These are phyloP conservation scores for Leishmania aethiopica DNA, from an alignment of 208 protist genomes.

Conservation along the genomic window DNA sequence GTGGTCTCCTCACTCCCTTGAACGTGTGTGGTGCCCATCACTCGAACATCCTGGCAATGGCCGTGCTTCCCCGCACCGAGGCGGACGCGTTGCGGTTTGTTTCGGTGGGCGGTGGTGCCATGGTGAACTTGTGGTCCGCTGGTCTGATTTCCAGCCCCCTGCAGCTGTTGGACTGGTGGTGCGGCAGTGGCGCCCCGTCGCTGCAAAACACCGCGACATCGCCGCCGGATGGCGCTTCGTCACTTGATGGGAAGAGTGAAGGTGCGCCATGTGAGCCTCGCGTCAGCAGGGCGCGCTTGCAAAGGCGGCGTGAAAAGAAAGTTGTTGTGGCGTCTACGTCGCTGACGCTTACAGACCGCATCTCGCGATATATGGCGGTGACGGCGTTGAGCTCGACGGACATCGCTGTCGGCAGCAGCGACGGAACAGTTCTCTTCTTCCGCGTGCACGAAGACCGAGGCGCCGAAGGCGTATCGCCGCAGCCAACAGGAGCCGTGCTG, in stretches of 20 bases:
- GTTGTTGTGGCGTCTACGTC: constrained; percentile 1
- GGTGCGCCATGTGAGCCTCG: background rate
- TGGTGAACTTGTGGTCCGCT: constrained; percentile 28
- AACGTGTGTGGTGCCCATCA: constrained; percentile 65
- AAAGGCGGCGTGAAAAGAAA: constrained; percentile 13
- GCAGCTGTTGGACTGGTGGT: constrained; percentile 34
- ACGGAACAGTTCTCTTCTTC: constrained; percentile 54
- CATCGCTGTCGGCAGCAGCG: constrained; percentile 69
- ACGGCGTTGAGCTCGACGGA: constrained; percentile 19
- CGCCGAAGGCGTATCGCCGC: background rate
- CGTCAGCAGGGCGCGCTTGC: constrained; percentile 6
- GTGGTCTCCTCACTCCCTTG: constrained; percentile 6
- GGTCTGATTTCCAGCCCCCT: constrained; percentile 5
- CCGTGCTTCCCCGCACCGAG: constrained; percentile 19
- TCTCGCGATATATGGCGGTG: constrained; percentile 66
- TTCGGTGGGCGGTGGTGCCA: constrained; percentile 53
- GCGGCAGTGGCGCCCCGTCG: background rate
- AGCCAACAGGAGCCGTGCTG: background rate
- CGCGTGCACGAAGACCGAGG: background rate
- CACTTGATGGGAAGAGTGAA: background rate
- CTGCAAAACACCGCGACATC: background rate
- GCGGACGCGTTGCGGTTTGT: constrained; percentile 36
- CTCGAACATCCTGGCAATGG: constrained; percentile 76
- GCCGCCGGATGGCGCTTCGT: background rate
- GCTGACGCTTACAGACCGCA: constrained; percentile 27